Conservation (phyloP, 768 basidiomycete genomes). For the Mycena filopes region DNA sequence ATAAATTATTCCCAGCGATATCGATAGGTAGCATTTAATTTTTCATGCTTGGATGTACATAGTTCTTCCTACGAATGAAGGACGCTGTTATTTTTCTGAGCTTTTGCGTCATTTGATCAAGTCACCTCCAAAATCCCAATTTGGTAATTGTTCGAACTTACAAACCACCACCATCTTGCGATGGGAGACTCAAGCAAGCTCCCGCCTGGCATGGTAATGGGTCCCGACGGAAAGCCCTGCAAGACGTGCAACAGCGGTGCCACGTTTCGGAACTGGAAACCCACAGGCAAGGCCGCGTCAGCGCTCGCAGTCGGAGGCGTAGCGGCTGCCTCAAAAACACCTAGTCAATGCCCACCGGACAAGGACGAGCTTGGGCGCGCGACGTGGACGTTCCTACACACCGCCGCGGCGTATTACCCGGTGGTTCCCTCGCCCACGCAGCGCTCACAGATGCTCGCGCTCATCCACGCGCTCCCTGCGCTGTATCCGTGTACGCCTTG, state of each 20-base stretch:
- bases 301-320: constrained; percentile 42
- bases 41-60: no score
- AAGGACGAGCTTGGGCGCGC: constrained; percentile 89
- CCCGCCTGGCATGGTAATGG: constrained; percentile 88
- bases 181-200: constrained; percentile 40
- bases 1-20: no score
- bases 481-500: constrained; percentile 93
- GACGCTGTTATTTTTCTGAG: no score
- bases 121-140: no score
- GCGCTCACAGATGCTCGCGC: constrained; percentile 83
- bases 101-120: no score
- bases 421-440: constrained; percentile 77
- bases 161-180: not conserved
- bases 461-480: constrained; percentile 80
- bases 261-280: constrained; percentile 74
- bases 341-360: constrained; percentile 80
- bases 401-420: constrained; percentile 96
- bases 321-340: constrained; percentile 43
- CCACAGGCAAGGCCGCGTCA: constrained; percentile 4
- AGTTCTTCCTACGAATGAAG: no score
- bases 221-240: constrained; percentile 97
- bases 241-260: constrained; percentile 75
- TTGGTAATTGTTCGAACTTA: no score
- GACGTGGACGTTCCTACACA: constrained; percentile 97
- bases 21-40: no score